Evolutionary conservation across 768 basidiomycete species (phyloP).

Genomic region (Leucocoprinus leucothites): DNA sequence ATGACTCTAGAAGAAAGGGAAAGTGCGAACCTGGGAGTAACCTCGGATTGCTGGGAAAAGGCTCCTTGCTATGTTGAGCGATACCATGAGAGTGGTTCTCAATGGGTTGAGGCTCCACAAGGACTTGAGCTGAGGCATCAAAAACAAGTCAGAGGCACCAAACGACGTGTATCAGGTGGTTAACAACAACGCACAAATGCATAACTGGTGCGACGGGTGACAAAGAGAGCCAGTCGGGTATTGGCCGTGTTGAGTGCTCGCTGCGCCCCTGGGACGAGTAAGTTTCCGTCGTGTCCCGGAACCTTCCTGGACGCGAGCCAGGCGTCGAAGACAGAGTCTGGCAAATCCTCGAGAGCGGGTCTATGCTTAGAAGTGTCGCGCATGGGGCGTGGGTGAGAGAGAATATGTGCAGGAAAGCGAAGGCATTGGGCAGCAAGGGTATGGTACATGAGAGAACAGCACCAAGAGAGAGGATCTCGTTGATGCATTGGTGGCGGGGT

Average conservation of each 20-base stretch:
- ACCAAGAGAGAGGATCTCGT: slow-evolving; percentile 21
- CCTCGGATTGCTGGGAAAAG: slow-evolving; percentile 80
- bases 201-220: slow-evolving; percentile 50
- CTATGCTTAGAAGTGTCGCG: slow-evolving; percentile 21
- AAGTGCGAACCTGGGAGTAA: slow-evolving; percentile 65
- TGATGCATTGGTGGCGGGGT: slow-evolving; percentile 28
- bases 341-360: slow-evolving; percentile 14
- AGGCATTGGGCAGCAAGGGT: slow-evolving; percentile 32
- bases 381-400: slow-evolving; percentile 24
- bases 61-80: slow-evolving; percentile 68
- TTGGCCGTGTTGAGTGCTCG: slow-evolving; percentile 60
- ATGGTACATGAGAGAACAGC: slow-evolving; percentile 37
- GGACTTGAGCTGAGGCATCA: slow-evolving; percentile 31
- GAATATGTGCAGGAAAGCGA: slow-evolving; percentile 35
- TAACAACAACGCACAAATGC: slow-evolving; percentile 43
- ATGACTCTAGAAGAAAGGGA: slow-evolving; percentile 10
- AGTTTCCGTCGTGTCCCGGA: slow-evolving; percentile 39
- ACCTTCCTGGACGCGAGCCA: slow-evolving; percentile 59
- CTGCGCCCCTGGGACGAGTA: slow-evolving; percentile 65
- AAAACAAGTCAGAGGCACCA: slow-evolving; percentile 11
- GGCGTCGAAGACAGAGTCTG: slow-evolving; percentile 42
- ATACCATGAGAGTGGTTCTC: slow-evolving; percentile 67
- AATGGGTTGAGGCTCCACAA: slow-evolving; percentile 59
- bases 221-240: slow-evolving; percentile 50
- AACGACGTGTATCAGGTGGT: slow-evolving; percentile 7